Evolutionary conservation across 495 filamentous ascomycete species (phyloP), one percentile per base, ranked within the genome.

Genomic region (Chaetomium cochliodes): DNA sequence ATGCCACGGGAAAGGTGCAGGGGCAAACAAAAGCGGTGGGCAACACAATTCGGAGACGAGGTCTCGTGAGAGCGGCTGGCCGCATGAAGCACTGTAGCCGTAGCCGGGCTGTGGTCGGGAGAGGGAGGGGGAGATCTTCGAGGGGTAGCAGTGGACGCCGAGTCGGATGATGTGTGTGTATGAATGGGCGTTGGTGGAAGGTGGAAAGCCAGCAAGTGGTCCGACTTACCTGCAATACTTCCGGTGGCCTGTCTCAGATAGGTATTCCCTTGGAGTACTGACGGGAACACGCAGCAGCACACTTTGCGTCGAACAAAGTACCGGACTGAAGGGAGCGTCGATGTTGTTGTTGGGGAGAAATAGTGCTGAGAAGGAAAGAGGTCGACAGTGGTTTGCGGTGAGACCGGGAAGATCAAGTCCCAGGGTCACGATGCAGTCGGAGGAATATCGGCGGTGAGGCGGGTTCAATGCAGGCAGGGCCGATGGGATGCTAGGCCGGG

Each of bases 11-110:
- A 60, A 58, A 49, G 54, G 60, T 56, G 65, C 39, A 69, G 67
- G 49, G 47, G 66, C 69, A 71, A 70, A 70, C 70, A 68, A 65
- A 65, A 59, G n/a, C 33, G 52, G 69, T 53, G 68, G 68, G 69
- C 42, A 53, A 67, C 69, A 71, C 66, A 63, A 68, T 54, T 42
- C 60, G 65, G 56, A 49, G 74, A 72, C 67, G 64, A 74, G 76
- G 77, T 77, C 77, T 77, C 74, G 77, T 78, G 76, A 74, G 69
- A 64, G 65, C 75, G 74, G 70, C 56, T 70, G 71, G 72, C 70
- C 74, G 76, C 76, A 77, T 74, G 50, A 64, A 62, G 64, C 57
- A 70, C 46, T 72, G 71, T 73, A 70, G 68, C 72, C 55, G 67
- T 71, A 69, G 66, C 67, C 67, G 67, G 68, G 47, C 64, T 73